Conservation (phyloP, 2,329 filamentous ascomycete genomes). For the Beauveria australis region DNA sequence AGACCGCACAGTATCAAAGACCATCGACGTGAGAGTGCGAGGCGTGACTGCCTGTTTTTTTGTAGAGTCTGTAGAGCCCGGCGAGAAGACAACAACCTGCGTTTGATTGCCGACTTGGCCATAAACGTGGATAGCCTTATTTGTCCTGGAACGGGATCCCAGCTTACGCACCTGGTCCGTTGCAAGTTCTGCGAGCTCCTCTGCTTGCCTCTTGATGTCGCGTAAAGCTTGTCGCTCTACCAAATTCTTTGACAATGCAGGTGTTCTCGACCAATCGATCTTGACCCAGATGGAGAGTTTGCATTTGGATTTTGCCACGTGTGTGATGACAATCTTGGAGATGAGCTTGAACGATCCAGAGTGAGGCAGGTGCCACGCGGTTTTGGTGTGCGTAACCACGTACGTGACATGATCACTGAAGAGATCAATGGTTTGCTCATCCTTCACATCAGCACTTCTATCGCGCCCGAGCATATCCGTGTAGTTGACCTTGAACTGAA, state of each 20-base stretch:
- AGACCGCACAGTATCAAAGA: conserved; percentile 65
- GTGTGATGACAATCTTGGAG: conserved; percentile 88
- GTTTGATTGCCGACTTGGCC: conserved; percentile 64
- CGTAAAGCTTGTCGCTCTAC: conserved; percentile 66
- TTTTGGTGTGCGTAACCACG: conserved; percentile 54
- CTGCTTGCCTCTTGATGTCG: conserved; percentile 63
- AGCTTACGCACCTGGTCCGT: conserved; percentile 71
- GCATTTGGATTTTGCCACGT: conserved; percentile 83
- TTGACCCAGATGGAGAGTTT: conserved; percentile 83
- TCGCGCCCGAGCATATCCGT: conserved; percentile 56
- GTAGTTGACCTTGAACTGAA: conserved; percentile 69
- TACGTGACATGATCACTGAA: conserved; percentile 68
- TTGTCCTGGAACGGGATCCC: conserved; percentile 65
- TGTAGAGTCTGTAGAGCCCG: conserved; percentile 35
- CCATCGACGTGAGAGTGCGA: conserved; percentile 57
- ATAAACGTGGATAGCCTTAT: conserved; percentile 71
- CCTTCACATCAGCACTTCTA: conserved; percentile 57
- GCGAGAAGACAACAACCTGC: conserved; percentile 53
- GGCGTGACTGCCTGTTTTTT: conserved; percentile 54
- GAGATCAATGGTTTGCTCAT: conserved; percentile 80
- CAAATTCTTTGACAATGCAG: conserved; percentile 50
- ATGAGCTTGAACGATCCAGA: conserved; percentile 71
- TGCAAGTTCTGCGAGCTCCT: conserved; percentile 66
- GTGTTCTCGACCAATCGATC: conserved; percentile 74
- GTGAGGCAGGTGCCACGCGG: conserved; percentile 78